Conservation (phyloP, 306 rosid species). For the Sophora flavescens region DNA sequence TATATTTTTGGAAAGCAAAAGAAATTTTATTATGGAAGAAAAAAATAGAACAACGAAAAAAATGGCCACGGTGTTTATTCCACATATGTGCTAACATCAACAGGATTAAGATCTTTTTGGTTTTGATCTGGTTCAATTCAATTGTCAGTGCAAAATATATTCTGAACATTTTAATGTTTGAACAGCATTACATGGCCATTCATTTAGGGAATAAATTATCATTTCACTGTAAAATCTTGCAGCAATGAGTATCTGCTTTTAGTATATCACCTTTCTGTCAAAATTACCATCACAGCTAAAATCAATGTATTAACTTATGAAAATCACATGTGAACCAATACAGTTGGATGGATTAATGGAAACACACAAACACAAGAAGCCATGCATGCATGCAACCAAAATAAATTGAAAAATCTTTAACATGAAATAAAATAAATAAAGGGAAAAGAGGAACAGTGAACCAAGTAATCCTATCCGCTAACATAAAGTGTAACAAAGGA, state of each 20-base stretch:
- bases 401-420: conserved; percentile 5
- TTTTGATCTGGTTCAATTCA: conserved; percentile 12
- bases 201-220: neutral
- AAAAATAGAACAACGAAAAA: neutral
- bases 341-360: neutral
- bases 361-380: neutral
- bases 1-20: no score
- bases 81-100: conserved; percentile 1
- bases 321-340: conserved; percentile 1
- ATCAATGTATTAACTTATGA: neutral
- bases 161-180: neutral
- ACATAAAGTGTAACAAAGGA: neutral
- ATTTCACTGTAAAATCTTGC: conserved; percentile 12
- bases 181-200: neutral
- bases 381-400: neutral
- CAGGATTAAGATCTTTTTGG: conserved; percentile 1
- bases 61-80: conserved; percentile 15
- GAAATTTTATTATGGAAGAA: neutral
- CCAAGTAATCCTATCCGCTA: conserved; percentile 25
- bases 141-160: neutral
- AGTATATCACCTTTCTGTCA: conserved; percentile 5
- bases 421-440: neutral
- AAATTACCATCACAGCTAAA: conserved; percentile 2
- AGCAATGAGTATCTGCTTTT: conserved; percentile 12
- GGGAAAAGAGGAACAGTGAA: neutral